A percentile compares a stretch with the other conserved stretches of the same genome.
Conservation (phyloP, 1,284 basidiomycete genomes). For the Calocybe gambosa region DNA sequence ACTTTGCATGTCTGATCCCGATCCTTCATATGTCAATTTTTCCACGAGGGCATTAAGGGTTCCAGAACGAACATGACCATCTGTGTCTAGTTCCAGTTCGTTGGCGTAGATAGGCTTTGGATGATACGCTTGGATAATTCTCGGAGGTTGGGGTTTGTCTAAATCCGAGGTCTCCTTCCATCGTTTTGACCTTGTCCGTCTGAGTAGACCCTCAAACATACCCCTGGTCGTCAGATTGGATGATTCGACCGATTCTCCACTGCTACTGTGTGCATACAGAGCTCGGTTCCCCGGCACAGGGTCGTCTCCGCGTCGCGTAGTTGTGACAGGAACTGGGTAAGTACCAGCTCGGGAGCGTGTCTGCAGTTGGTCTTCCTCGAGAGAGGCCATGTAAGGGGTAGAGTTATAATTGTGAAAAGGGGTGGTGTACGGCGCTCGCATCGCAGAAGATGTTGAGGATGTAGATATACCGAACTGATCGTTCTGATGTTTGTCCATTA, state of each 20-base stretch:
- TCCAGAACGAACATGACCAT: conserved; percentile 57
- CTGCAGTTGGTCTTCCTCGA: conserved; percentile 5
- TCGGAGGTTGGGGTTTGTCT: conserved; percentile 8
- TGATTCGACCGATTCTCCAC: conserved; percentile 4
- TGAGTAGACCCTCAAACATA: conserved; percentile 10
- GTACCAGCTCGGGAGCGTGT: conserved; percentile 13
- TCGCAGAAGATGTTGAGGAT: conserved; percentile 34
- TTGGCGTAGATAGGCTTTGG: conserved; percentile 49
- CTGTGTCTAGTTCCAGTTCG: conserved; percentile 51
- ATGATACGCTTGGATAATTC: conserved; percentile 7
- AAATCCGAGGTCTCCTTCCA: conserved; percentile 9
- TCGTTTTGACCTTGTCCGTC: conserved; percentile 13
- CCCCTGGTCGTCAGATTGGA: conserved; percentile 17
- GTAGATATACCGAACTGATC: conserved; percentile 25
- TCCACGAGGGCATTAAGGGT: conserved; percentile 69
- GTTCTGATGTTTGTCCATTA: conserved; percentile 10
- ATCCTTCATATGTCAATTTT: conserved; percentile 53
- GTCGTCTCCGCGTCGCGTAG: conserved; percentile 8
- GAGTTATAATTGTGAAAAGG: conserved; percentile 25
- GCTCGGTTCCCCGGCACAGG: conserved; percentile 1
- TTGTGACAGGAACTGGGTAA: conserved; percentile 1
- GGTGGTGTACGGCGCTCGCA: conserved; percentile 25
- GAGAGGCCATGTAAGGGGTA: conserved; percentile 17
- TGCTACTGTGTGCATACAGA: conserved; percentile 6
- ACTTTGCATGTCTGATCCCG: conserved; percentile 34